Percentiles rank a stretch among this genome's conserved stretches.
phyloP scores from a whole-genome alignment of 139 green algal genomes.

The Desmodesmus armatus region DNA sequence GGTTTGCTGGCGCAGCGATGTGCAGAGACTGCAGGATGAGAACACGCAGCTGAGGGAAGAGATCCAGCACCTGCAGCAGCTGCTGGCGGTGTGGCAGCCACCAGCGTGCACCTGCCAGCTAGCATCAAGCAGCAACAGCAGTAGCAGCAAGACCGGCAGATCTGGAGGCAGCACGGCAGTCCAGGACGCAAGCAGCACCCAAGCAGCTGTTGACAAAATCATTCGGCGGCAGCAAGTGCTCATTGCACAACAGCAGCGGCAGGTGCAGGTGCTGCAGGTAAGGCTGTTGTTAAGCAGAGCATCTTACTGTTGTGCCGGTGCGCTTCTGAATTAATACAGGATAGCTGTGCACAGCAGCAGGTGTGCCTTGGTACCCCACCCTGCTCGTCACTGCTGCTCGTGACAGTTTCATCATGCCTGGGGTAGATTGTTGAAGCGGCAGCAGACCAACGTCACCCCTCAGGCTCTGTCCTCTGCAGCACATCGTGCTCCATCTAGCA shows the following conservation, averaged over 20 bases:
- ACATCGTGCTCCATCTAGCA: background rate
- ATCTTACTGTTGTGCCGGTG: background rate
- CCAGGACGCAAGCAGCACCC: background rate
- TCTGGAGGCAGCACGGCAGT: too few species aligned
- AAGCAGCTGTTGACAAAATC: background rate
- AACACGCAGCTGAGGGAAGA: conserved; percentile 1
- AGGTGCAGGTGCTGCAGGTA: conserved; percentile 21
- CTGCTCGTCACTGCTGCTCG: background rate
- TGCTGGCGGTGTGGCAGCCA: conserved; percentile 8
- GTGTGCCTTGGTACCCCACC: background rate
- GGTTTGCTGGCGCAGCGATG: background rate
- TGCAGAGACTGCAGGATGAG: background rate
- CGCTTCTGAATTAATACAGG: background rate
- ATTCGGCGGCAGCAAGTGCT: conserved; percentile 27
- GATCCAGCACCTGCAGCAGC: conserved; percentile 19
- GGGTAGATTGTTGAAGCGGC: background rate
- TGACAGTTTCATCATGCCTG: background rate
- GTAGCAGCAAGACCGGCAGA: background rate
- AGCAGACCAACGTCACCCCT: background rate
- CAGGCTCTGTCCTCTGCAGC: background rate
- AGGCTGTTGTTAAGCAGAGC: background rate
- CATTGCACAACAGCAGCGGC: conserved; percentile 14
- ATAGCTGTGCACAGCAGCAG: background rate
- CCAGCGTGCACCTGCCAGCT: background rate
- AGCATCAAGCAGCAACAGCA: background rate